Percentiles rank a stretch among this genome's conserved stretches.
Evolutionary conservation across 176 grass and related monocot species (phyloP).

Genomic region (Carex pumila): DNA sequence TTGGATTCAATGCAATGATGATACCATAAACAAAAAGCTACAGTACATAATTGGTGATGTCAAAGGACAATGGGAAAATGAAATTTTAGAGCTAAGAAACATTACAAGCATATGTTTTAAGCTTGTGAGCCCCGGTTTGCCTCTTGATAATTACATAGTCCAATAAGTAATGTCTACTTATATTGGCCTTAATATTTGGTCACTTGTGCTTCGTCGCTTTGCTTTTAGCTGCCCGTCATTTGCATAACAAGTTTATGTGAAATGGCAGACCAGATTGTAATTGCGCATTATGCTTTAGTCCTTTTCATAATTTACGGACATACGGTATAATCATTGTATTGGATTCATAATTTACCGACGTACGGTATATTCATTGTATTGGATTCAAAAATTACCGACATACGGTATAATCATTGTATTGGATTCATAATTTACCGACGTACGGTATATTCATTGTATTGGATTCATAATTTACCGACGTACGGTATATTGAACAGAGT

Average conservation of each 20-base stretch:
- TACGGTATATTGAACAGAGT: too few species aligned
- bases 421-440: too few species aligned
- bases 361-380: too few species aligned
- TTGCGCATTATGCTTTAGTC: not conserved
- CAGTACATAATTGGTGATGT: not conserved
- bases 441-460: too few species aligned
- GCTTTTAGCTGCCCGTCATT: not conserved
- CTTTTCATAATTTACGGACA: not conserved
- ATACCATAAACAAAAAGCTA: not conserved
- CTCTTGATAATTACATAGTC: not conserved
- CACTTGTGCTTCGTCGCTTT: not conserved
- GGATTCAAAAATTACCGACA: too few species aligned
- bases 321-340: too few species aligned
- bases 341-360: too few species aligned
- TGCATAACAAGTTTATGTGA: not conserved
- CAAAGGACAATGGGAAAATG: not conserved
- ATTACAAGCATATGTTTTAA: constrained; percentile 10
- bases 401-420: too few species aligned
- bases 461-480: too few species aligned
- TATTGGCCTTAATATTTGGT: constrained; percentile 14
- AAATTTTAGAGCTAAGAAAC: not conserved
- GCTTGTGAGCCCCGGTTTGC: not conserved
- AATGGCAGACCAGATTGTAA: not conserved
- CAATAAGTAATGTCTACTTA: not conserved
- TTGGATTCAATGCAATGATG: not conserved